A percentile compares a stretch with the other conserved stretches of the same genome.
These are phyloP conservation scores for Exidia glandulosa DNA, from an alignment of 768 basidiomycete species.

Conservation along the genomic window DNA sequence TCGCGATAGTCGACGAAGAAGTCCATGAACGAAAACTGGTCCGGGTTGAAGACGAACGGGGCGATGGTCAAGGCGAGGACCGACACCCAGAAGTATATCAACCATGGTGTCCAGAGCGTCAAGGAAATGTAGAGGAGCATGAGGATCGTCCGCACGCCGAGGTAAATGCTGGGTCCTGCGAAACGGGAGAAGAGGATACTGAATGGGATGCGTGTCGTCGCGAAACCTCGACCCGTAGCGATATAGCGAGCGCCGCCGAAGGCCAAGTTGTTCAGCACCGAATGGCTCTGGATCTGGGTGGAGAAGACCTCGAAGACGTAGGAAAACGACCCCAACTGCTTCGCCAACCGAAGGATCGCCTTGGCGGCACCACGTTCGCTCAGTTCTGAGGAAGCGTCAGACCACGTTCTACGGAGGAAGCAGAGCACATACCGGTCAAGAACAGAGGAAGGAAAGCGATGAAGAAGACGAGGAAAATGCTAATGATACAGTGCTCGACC, in stretches of 20 bases:
- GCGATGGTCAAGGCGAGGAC: constrained; percentile 91
- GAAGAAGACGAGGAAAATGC: constrained; percentile 98
- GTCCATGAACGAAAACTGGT: constrained; percentile 94
- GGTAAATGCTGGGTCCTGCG: constrained; percentile 98
- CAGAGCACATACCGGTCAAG: constrained; percentile 66
- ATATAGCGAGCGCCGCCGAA: constrained; percentile 99
- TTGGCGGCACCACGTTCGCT: constrained; percentile 94
- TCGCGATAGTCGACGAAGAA: constrained; percentile 99
- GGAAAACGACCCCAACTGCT: constrained; percentile 94
- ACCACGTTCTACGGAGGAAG: background rate
- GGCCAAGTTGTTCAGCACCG: constrained; percentile 91
- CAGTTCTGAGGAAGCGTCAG: constrained; percentile 50
- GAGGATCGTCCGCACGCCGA: constrained; percentile 91
- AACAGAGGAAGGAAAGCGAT: constrained; percentile 95
- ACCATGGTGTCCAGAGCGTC: constrained; percentile 84
- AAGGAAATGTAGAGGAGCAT: constrained; percentile 85
- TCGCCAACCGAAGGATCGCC: constrained; percentile 84
- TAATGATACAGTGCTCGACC: constrained; percentile 93
- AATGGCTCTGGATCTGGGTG: constrained; percentile 95
- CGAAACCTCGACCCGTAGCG: constrained; percentile 97
- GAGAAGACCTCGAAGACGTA: constrained; percentile 99
- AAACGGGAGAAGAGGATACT: constrained; percentile 96
- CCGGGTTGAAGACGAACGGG: constrained; percentile 99
- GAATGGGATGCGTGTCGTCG: constrained; percentile 92
- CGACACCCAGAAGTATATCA: constrained; percentile 99